A percentile compares a stretch with the other conserved stretches of the same genome.
phyloP scores from a whole-genome alignment of 768 basidiomycete species.

The Dacryopinax spathularia region DNA sequence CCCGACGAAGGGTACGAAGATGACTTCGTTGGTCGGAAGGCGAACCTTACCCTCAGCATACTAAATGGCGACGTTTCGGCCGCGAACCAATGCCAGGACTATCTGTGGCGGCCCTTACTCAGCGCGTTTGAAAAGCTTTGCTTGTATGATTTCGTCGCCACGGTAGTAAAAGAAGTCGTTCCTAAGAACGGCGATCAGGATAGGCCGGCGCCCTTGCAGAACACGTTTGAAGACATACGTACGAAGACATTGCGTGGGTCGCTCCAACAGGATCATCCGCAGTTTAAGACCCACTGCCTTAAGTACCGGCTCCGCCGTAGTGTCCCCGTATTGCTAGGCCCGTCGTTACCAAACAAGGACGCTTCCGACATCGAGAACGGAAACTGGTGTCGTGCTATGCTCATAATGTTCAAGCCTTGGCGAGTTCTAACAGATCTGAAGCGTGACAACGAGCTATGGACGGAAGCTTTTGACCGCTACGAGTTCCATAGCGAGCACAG shows the following conservation, averaged over 20 bases:
- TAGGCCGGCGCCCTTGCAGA: too few species aligned
- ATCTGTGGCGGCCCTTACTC: conserved; percentile 13
- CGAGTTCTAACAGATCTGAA: conserved; percentile 18
- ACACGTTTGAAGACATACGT: too few species aligned
- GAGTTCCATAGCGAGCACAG: conserved; percentile 3
- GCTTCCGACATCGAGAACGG: conserved; percentile 3
- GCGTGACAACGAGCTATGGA: conserved; percentile 16
- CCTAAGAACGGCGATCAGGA: too few species aligned
- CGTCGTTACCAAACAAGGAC: conserved; percentile 24
- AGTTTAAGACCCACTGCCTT: conserved; percentile 16
- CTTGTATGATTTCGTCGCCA: conserved; percentile 23
- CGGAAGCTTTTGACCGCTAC: conserved; percentile 19
- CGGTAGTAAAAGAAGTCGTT: conserved; percentile 11
- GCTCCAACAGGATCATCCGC: conserved; percentile 18
- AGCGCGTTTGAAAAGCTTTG: conserved; percentile 11
- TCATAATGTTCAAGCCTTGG: conserved; percentile 35
- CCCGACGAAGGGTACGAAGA: neutral
- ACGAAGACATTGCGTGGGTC: too few species aligned
- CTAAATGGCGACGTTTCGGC: neutral
- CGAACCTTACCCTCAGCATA: neutral
- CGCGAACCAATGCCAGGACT: conserved; percentile 19
- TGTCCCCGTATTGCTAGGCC: conserved; percentile 27
- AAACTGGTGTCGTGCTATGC: conserved; percentile 26
- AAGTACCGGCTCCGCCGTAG: neutral
- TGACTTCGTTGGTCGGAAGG: neutral